A percentile compares a stretch with the other conserved stretches of the same genome.
phyloP scores from a whole-genome alignment of 345 rosid species.

The Euphorbia peplus region DNA sequence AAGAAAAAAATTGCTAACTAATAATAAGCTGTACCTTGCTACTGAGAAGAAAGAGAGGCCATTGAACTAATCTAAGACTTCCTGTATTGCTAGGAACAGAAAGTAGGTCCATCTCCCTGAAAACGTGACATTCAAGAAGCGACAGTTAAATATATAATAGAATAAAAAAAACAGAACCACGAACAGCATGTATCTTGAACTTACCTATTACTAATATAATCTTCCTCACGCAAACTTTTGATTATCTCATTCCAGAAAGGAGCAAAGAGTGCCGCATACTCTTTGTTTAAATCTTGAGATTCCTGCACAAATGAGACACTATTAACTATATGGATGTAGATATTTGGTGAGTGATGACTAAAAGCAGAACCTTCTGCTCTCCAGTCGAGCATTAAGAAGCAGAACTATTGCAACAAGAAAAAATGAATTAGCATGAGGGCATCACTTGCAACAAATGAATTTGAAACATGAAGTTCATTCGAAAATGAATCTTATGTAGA shows the following conservation, averaged over 20 bases:
- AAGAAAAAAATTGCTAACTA: neutral
- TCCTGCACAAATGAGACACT: constrained; percentile 44
- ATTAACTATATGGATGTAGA: neutral
- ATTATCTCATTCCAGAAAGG: constrained; percentile 99
- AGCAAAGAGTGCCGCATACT: constrained; percentile 81
- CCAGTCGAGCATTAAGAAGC: too few relatives aligned
- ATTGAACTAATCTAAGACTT: constrained; percentile 84
- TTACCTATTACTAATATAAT: constrained; percentile 87
- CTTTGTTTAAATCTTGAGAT: constrained; percentile 63
- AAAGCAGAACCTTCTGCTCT: neutral
- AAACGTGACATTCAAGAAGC: constrained; percentile 14
- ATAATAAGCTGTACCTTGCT: constrained; percentile 64
- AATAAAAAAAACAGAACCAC: constrained; percentile 10
- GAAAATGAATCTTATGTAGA: neutral
- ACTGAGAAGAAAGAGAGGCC: constrained; percentile 98
- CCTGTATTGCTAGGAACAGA: constrained; percentile 91
- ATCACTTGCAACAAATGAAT: neutral
- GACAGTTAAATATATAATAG: neutral
- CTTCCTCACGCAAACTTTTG: constrained; percentile 94
- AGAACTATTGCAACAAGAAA: neutral
- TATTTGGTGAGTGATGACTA: neutral
- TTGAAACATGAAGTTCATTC: neutral
- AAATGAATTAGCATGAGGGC: neutral
- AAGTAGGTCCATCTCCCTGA: constrained; percentile 97
- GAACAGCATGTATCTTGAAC: constrained; percentile 9